Evolutionary conservation across 2,329 filamentous ascomycete genomes (phyloP).

Genomic region (Fusarium armeniacum): DNA sequence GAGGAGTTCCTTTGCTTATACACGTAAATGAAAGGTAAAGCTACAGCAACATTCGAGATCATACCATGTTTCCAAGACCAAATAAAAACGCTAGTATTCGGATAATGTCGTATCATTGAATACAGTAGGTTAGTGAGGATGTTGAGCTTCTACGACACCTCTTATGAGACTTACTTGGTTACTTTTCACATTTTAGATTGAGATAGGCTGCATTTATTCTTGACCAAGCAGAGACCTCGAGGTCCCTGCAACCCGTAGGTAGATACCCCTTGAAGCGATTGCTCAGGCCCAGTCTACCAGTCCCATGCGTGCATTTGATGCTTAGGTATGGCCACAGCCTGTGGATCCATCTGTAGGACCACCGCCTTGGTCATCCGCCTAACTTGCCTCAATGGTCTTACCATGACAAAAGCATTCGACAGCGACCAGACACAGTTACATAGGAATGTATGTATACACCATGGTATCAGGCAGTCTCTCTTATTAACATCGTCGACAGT

Average conservation of each 20-base stretch:
- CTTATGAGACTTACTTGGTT: neutral
- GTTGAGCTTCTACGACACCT: neutral
- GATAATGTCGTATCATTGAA: neutral
- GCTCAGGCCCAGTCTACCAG: neutral
- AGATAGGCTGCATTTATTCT: neutral
- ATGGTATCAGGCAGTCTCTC: neutral
- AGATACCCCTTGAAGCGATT: neutral
- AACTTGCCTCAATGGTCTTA: neutral
- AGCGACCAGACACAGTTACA: slow-evolving; percentile 1
- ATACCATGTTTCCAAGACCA: neutral
- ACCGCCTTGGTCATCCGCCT: neutral
- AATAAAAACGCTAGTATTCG: neutral
- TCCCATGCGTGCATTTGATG: slow-evolving; percentile 4
- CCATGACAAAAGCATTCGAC: slow-evolving; percentile 1
- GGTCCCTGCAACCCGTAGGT: neutral
- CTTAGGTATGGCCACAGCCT: slow-evolving; percentile 8
- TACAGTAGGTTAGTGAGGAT: neutral
- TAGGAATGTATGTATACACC: neutral
- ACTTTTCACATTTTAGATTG: neutral
- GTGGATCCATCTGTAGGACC: slow-evolving; percentile 8
- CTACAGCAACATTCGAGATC: neutral
- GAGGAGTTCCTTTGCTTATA: neutral
- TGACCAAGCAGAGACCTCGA: neutral
- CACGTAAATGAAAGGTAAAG: neutral
- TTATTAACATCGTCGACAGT: slow-evolving; percentile 3